Evolutionary conservation across 208 protist genomes (phyloP).

Genomic region (Crithidia brevicula): DNA sequence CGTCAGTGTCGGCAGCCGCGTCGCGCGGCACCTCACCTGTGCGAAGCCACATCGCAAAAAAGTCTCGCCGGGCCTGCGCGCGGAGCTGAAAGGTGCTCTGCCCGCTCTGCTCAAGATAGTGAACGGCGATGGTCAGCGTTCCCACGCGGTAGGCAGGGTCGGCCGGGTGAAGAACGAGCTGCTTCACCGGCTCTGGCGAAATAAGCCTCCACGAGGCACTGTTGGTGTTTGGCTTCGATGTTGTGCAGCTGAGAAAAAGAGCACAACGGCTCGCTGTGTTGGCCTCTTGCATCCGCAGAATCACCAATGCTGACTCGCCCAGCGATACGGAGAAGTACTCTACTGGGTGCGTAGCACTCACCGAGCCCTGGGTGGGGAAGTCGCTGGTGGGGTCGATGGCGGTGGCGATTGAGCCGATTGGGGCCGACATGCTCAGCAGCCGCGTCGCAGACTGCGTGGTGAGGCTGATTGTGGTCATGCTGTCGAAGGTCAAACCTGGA

Average conservation of each 20-base stretch:
- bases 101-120: constrained; percentile 78
- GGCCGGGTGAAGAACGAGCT: constrained; percentile 73
- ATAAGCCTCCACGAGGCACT: constrained; percentile 83
- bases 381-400: constrained; percentile 25
- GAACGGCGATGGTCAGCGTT: constrained; percentile 68
- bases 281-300: constrained; percentile 80
- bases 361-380: constrained; percentile 17
- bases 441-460: constrained; percentile 8
- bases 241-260: constrained; percentile 72
- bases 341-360: constrained; percentile 56
- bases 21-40: constrained; percentile 21
- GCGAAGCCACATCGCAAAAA: constrained; percentile 54
- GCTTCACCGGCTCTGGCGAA: constrained; percentile 75
- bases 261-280: constrained; percentile 77
- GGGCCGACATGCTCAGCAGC: constrained; percentile 10
- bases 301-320: constrained; percentile 49
- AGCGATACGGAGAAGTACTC: constrained; percentile 69
- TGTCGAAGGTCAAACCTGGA: not conserved
- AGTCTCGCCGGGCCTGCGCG: constrained; percentile 40
- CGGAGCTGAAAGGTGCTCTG: constrained; percentile 72
- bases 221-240: constrained; percentile 59
- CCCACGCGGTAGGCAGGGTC: constrained; percentile 63
- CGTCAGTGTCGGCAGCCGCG: not conserved
- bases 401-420: constrained; percentile 15
- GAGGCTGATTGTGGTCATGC: constrained; percentile 4